Conservation (phyloP, 768 basidiomycete species). For the Pleurotus eryngii region DNA sequence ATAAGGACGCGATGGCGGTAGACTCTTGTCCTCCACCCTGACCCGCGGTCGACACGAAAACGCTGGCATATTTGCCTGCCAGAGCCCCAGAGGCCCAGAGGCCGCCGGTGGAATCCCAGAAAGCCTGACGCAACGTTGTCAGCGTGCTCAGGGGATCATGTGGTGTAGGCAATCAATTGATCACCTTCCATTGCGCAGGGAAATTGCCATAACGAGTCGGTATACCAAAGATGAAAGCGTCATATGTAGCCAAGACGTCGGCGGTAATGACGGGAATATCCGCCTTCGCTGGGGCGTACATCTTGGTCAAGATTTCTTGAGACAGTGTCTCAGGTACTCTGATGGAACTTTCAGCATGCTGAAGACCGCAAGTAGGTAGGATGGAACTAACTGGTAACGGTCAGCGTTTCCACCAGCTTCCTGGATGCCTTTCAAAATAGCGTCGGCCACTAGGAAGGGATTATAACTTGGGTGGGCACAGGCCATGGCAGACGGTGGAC, state of each 20-base stretch:
- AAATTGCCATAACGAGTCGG: conserved; percentile 77
- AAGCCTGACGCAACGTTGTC: conserved; percentile 36
- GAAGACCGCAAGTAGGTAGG: background rate
- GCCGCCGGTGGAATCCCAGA: conserved; percentile 76
- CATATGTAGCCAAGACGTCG: conserved; percentile 47
- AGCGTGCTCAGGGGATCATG: background rate
- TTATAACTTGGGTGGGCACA: no score
- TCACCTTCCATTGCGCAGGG: conserved; percentile 65
- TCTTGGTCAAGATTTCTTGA: conserved; percentile 50
- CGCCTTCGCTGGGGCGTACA: conserved; percentile 61
- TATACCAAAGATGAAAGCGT: conserved; percentile 68
- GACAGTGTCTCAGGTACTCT: conserved; percentile 68
- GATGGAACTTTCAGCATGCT: background rate
- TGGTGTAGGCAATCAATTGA: background rate
- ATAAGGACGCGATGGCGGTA: conserved; percentile 43
- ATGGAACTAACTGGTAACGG: conserved; percentile 38
- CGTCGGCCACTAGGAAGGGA: conserved; percentile 32
- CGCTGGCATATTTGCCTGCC: conserved; percentile 63
- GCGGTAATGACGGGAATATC: conserved; percentile 55
- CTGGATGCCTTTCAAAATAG: conserved; percentile 28
- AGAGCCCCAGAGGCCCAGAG: conserved; percentile 58
- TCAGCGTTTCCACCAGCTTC: conserved; percentile 33
- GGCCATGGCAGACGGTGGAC: conserved; percentile 12
- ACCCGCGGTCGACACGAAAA: conserved; percentile 65
- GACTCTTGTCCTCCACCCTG: conserved; percentile 71